Evolutionary conservation across 2,329 filamentous ascomycete species (phyloP).

Genomic region (Decorospora gaudefroyi): DNA sequence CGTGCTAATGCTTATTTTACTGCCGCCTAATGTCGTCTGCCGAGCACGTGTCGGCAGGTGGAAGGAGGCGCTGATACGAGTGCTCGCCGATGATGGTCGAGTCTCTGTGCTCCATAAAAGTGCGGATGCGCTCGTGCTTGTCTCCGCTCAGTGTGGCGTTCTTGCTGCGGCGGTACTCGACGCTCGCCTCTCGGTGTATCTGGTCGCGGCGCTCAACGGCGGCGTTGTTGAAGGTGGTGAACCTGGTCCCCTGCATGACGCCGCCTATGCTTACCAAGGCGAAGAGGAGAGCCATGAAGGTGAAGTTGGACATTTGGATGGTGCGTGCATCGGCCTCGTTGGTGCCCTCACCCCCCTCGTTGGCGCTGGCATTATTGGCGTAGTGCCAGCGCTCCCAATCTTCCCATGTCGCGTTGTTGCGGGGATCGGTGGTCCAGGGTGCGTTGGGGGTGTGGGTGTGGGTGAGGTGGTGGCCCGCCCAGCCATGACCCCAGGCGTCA

Average conservation of each 20-base stretch:
- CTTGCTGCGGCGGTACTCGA: constrained; percentile 61
- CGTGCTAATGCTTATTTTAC: no score
- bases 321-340: constrained; percentile 50
- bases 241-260: constrained; percentile 72
- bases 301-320: constrained; percentile 76
- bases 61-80: constrained; percentile 52
- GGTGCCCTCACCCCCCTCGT: constrained; percentile 33
- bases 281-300: constrained; percentile 75
- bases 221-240: constrained; percentile 64
- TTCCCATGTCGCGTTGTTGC: constrained; percentile 91
- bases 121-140: constrained; percentile 66
- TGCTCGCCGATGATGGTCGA: constrained; percentile 50
- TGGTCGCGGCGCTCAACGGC: constrained; percentile 70
- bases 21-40: constrained; percentile 49
- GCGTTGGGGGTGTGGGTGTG: constrained; percentile 39
- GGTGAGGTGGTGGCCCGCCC: constrained; percentile 56
- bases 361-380: no score
- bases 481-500: constrained; percentile 80
- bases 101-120: constrained; percentile 67
- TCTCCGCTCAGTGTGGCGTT: constrained; percentile 56
- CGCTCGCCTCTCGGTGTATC: constrained; percentile 68
- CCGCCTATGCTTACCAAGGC: constrained; percentile 70
- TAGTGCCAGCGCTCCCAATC: constrained; percentile 76
- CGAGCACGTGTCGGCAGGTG: constrained; percentile 53
- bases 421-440: constrained; percentile 51